A percentile compares a stretch with the other conserved stretches of the same genome.
These are phyloP conservation scores for Colletotrichum musae DNA, from an alignment of 2,329 filamentous ascomycete genomes.

Conservation along the genomic window DNA sequence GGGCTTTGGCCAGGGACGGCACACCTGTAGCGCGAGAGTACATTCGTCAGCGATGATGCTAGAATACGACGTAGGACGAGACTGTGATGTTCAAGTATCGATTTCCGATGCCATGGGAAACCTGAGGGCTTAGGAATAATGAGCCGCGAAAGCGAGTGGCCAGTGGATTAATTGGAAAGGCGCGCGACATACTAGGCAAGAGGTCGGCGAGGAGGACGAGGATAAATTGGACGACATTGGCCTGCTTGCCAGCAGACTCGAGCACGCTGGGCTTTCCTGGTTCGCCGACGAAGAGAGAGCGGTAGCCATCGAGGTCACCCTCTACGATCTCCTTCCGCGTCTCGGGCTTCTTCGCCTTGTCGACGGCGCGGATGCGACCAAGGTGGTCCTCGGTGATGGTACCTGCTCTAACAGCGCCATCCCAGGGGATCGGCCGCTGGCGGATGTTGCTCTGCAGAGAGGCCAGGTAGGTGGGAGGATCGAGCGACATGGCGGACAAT, in stretches of 20 bases:
- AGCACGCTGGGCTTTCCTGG: constrained; percentile 80
- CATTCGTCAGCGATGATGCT: constrained; percentile 16
- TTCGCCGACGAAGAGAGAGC: constrained; percentile 83
- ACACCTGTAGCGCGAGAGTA: constrained; percentile 71
- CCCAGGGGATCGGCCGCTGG: constrained; percentile 96
- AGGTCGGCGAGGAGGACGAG: constrained; percentile 90
- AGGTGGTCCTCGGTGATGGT: constrained; percentile 95
- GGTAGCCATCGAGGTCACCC: constrained; percentile 84
- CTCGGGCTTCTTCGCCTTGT: constrained; percentile 91
- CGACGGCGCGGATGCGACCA: constrained; percentile 95
- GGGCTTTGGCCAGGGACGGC: constrained; percentile 81
- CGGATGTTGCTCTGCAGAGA: constrained; percentile 98
- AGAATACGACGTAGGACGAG: neutral
- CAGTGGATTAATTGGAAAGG: neutral
- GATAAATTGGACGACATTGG: constrained; percentile 95
- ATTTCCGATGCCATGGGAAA: neutral
- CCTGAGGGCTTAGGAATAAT: neutral
- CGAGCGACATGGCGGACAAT: constrained; percentile 80
- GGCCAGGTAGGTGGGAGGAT: constrained; percentile 86
- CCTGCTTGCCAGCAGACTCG: constrained; percentile 86
- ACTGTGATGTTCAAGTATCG: neutral
- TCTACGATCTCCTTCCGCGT: constrained; percentile 88
- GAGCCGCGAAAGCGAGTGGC: neutral
- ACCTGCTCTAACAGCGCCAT: constrained; percentile 92
- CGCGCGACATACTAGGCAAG: constrained; percentile 58